A percentile compares a stretch with the other conserved stretches of the same genome.
phyloP scores from a whole-genome alignment of 768 basidiomycete genomes.

The Boletus tomentosulus region DNA sequence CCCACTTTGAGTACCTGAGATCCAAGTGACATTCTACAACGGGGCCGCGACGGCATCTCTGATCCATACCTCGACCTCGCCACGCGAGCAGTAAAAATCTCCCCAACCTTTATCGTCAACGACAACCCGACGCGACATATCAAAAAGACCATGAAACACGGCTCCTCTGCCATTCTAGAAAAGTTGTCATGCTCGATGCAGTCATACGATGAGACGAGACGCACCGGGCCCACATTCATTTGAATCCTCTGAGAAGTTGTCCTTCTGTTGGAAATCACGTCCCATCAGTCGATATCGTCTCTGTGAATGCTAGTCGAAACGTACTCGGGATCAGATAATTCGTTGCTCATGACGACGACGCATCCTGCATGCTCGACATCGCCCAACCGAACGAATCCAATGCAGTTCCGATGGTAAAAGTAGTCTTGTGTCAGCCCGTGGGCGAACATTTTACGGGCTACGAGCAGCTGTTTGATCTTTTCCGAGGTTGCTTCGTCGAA shows the following conservation, averaged over 20 bases:
- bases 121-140: slow-evolving; percentile 37
- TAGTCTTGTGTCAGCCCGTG: slow-evolving; percentile 66
- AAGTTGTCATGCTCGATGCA: neutral
- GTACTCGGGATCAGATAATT: slow-evolving; percentile 13
- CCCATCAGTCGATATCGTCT: too few species aligned
- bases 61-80: slow-evolving; percentile 60
- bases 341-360: slow-evolving; percentile 68
- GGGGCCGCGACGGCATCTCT: neutral
- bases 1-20: too few species aligned
- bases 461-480: slow-evolving; percentile 52
- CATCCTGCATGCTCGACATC: slow-evolving; percentile 54
- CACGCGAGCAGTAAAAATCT: slow-evolving; percentile 53
- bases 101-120: slow-evolving; percentile 62
- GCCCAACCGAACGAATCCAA: slow-evolving; percentile 75
- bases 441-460: slow-evolving; percentile 60
- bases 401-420: slow-evolving; percentile 52
- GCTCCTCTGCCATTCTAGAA: slow-evolving; percentile 30
- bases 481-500: slow-evolving; percentile 50
- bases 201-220: slow-evolving; percentile 23
- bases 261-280: neutral
- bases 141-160: slow-evolving; percentile 48
- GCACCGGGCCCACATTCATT: slow-evolving; percentile 64
- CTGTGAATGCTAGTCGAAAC: slow-evolving; percentile 1
- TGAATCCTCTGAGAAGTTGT: slow-evolving; percentile 33
- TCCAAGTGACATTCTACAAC: too few species aligned